These are phyloP conservation scores for Ophiostoma sp. DNA, from an alignment of 2,329 filamentous ascomycete species.

Conservation along the genomic window DNA sequence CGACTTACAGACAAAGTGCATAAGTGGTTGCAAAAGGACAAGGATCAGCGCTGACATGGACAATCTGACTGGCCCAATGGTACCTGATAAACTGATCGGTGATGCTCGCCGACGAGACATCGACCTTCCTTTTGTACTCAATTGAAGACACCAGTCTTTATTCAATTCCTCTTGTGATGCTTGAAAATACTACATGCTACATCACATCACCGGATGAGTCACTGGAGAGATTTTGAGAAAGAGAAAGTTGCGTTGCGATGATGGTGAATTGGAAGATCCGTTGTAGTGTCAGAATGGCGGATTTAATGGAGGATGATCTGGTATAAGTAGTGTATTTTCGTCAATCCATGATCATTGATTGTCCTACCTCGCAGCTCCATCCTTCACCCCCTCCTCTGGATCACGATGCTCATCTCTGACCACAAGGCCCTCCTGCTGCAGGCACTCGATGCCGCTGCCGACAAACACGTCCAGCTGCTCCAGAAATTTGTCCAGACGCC, in stretches of 20 bases:
- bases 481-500: conserved; percentile 24
- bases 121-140: no score
- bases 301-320: not conserved
- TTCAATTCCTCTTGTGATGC: no score
- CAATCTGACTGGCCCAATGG: not conserved
- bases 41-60: not conserved
- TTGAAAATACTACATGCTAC: not conserved
- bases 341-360: not conserved
- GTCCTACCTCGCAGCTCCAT: no score
- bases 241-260: not conserved
- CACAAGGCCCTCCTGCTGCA: conserved; percentile 12
- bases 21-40: not conserved
- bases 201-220: conserved; percentile 3
- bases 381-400: not conserved
- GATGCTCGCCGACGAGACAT: not conserved
- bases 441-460: conserved; percentile 12
- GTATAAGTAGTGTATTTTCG: not conserved
- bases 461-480: conserved; percentile 16
- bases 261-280: not conserved
- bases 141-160: no score
- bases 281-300: not conserved
- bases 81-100: conserved; percentile 8
- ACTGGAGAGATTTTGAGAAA: not conserved
- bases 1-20: not conserved
- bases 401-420: not conserved